These are phyloP conservation scores for Barnettozyma vustinii DNA, from an alignment of 805 yeast species.

Conservation along the genomic window DNA sequence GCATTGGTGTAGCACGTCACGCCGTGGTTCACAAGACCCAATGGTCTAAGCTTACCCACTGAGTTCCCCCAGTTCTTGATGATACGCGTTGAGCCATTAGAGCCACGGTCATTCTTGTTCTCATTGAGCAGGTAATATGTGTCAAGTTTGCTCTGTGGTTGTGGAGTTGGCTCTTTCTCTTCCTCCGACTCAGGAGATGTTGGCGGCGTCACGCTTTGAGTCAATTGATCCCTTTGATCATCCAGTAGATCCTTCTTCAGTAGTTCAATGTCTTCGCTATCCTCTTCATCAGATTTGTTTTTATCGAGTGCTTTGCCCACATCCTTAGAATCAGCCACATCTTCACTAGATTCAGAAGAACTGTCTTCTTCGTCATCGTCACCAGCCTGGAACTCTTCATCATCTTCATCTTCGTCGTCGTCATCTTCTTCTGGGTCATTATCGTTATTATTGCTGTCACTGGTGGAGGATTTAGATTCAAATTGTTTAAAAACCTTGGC, in stretches of 20 bases:
- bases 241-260: constrained; percentile 24
- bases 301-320: not conserved
- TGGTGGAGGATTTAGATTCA: constrained; percentile 10
- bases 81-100: constrained; percentile 53
- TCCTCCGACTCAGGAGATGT: constrained; percentile 31
- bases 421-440: constrained; percentile 18
- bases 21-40: constrained; percentile 82
- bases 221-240: constrained; percentile 11
- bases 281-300: constrained; percentile 12
- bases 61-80: constrained; percentile 66
- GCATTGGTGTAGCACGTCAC: constrained; percentile 97
- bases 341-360: constrained; percentile 10
- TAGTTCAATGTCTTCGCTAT: constrained; percentile 6
- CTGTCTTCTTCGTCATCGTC: constrained; percentile 14
- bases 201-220: constrained; percentile 23
- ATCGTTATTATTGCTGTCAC: constrained; percentile 22
- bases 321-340: constrained; percentile 13
- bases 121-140: constrained; percentile 60
- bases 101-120: constrained; percentile 52
- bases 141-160: constrained; percentile 39
- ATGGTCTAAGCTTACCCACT: constrained; percentile 40
- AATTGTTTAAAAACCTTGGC: constrained; percentile 20
- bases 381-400: constrained; percentile 9
- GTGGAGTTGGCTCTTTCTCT: constrained; percentile 27
- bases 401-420: constrained; percentile 26